Percentiles rank a stretch among this genome's conserved stretches.
phyloP scores from a whole-genome alignment of 2,329 filamentous ascomycete genomes.

The Nothophoma quercina region DNA sequence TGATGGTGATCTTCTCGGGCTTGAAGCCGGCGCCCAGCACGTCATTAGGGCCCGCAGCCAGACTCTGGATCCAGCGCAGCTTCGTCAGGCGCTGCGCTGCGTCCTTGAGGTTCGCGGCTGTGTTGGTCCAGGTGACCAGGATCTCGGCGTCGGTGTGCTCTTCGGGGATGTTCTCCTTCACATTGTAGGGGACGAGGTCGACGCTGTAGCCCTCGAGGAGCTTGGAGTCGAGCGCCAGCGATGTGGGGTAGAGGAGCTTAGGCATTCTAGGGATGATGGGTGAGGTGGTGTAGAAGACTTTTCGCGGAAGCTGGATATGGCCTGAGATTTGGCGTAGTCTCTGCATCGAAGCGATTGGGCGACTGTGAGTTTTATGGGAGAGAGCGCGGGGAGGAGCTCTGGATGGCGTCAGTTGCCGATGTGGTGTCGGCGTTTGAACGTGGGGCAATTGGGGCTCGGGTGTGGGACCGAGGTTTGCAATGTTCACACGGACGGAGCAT shows the following conservation, averaged over 20 bases:
- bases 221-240: constrained; percentile 63
- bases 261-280: constrained; percentile 6
- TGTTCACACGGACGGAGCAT: constrained; percentile 3
- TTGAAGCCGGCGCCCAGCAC: constrained; percentile 69
- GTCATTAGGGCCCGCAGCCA: constrained; percentile 72
- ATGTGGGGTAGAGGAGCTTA: constrained; percentile 73
- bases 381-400: constrained; percentile 1
- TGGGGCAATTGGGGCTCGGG: constrained; percentile 13
- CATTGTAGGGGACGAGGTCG: constrained; percentile 67
- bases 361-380: constrained; percentile 4
- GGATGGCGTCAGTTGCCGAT: constrained; percentile 16
- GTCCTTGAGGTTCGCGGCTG: constrained; percentile 64
- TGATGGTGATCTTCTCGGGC: constrained; percentile 58
- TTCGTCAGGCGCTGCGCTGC: constrained; percentile 64
- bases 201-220: constrained; percentile 67
- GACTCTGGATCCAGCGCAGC: constrained; percentile 71
- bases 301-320: constrained; percentile 9
- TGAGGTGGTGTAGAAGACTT: constrained; percentile 13
- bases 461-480: constrained; percentile 4
- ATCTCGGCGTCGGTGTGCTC: constrained; percentile 66
- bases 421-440: constrained; percentile 15
- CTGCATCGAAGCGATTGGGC: constrained; percentile 6
- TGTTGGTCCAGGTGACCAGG: constrained; percentile 70
- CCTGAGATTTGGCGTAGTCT: constrained; percentile 9
- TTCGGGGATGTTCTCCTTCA: constrained; percentile 63